Evolutionary conservation across 2,329 filamentous ascomycete species (phyloP), one percentile per base, ranked within the genome.

Genomic region (Arthroderma sp.): DNA sequence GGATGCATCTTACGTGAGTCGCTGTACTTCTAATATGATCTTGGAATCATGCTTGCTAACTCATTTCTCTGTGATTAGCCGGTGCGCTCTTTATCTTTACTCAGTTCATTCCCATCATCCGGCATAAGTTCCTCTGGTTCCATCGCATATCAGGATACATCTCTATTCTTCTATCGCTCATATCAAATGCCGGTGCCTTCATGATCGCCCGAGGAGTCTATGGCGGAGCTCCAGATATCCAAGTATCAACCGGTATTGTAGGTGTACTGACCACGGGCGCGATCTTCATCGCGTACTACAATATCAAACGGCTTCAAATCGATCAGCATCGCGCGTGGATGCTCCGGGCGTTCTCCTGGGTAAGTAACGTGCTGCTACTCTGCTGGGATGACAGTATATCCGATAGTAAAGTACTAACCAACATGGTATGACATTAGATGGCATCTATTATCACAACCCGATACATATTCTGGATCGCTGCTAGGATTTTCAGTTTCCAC

Each of bases 281-380:
- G 15, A 56, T 75, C 22, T 48, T 54, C 0, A 47, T 79, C 37
- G 71, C 74, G 1, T 70, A 69, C 29, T 63, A 71, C 55, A 78
- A 78, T 49, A 71, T 81, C 56, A 78, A 74, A 56, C 61, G 65
- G 2, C 58, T 80, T 1, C 76, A 80, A 53, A 75, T 83, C 40
- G 75, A 80, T 30, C 71, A 80, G 53, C 77, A 81, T 48, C 68
- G 77, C 1, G 73, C 74, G 2, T 81, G 76, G 77, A 81, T 80
- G 77, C 53, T 81, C 29, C 58, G 77, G 22, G 66, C 70, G 5
- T 73, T 71, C 71, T 22, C 15, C 15, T 22, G 15, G 15, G 15
- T 22, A 22, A 22, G 15, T 22, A 22, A 22, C 15, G 15, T 22
- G 15, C 3, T 22, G 15, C 15, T 22, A 22, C 3, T 22, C 15